Conservation (phyloP, 768 basidiomycete species). For the Kwoniella botswanensis region DNA sequence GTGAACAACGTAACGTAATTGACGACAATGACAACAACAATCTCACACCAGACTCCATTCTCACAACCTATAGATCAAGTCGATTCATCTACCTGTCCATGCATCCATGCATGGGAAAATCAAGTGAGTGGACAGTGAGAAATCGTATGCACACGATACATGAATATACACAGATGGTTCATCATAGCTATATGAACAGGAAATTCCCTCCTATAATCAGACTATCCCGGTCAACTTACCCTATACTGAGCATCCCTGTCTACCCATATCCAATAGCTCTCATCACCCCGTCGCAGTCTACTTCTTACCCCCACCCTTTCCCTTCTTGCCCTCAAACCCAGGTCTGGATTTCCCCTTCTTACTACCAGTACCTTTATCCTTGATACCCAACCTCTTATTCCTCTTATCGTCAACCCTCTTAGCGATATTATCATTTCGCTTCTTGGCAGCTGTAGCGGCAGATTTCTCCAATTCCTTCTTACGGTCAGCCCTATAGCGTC, state of each 20-base stretch:
- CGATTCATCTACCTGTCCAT: no score
- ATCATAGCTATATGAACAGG: not conserved
- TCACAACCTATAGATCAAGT: no score
- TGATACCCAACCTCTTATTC: constrained; percentile 66
- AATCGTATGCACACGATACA: constrained; percentile 8
- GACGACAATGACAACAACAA: not conserved
- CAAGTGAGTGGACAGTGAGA: no score
- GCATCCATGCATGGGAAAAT: no score
- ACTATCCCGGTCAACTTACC: no score
- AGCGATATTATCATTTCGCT: constrained; percentile 87
- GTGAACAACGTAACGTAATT: not conserved
- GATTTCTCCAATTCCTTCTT: constrained; percentile 75
- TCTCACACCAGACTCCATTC: no score
- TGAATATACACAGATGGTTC: not conserved
- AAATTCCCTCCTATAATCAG: not conserved
- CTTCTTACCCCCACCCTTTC: constrained; percentile 52
- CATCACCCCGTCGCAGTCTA: not conserved
- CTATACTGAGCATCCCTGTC: not conserved
- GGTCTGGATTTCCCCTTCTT: constrained; percentile 46
- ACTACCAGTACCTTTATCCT: constrained; percentile 29
- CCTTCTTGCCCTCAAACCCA: constrained; percentile 48
- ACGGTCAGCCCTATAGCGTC: constrained; percentile 72
- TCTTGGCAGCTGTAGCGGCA: constrained; percentile 87
- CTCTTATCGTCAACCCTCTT: constrained; percentile 76
- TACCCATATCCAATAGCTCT: not conserved